Evolutionary conservation across 2,329 filamentous ascomycete genomes (phyloP), one percentile per base, ranked within the genome.

Genomic region (Penicillium sumatraense): DNA sequence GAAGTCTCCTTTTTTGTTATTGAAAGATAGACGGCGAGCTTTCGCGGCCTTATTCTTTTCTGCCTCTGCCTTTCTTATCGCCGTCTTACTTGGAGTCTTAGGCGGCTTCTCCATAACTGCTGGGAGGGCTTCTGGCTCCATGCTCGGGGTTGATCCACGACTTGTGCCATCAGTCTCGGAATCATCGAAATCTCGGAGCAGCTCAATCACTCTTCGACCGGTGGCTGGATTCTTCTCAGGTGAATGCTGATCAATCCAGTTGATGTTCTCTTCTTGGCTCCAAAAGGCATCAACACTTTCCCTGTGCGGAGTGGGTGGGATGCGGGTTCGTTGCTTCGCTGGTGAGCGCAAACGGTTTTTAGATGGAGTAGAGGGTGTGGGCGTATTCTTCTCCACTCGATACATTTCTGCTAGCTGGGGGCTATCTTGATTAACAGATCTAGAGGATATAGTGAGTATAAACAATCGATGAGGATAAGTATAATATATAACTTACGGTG

Each of bases 241-340:
- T 0, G 81, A 83, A 64, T 82, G 77, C 33, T 78, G 73, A 41
- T 84, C 81, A 53, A 81, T 79, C 82, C 82, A 84, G 27, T 79
- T 73, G 60, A 82, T 82, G 53, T 81, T 77, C 20, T 75, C 66
- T 24, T 80, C 76, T 56, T 79, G 77, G 55, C 75, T 78, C 82
- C 82, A 84, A 64, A 85, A 84, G 1, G 75, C 78, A 61, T 84
- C 82, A 23, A 78, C 72, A 56, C 76, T 81, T 29, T 80, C 77
- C 46, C 78, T 72, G 51, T 80, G 73, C 1, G 81, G 81, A 5
- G 80, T 80, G 6, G 77, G 77, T 7, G 81, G 81, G 40, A 83
- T 79, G 0, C 69, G 65, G 18, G 67, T 58, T 46, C 67, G 73
- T 18, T 69, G 65, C 62, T 83, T 81, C 1, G 76, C 77, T 3